These are phyloP conservation scores for Penicillium sp. DNA, from an alignment of 2,329 filamentous ascomycete species.

Conservation along the genomic window DNA sequence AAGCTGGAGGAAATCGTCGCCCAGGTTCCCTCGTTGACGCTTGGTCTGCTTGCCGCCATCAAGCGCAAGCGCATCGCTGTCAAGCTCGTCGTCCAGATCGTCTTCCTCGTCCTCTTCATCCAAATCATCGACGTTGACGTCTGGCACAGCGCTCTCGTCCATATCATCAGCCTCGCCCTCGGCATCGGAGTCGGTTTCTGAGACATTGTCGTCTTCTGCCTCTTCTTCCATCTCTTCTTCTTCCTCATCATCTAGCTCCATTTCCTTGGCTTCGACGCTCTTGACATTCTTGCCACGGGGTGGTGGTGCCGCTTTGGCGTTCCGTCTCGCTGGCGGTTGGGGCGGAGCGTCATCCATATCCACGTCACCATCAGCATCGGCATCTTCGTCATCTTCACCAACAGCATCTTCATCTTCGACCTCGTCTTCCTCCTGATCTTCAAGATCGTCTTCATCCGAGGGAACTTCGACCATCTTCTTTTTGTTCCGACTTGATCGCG, in stretches of 20 bases:
- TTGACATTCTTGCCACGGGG: constrained; percentile 36
- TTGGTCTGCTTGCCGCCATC: constrained; percentile 64
- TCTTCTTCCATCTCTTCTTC: constrained; percentile 45
- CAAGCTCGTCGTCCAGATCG: constrained; percentile 41
- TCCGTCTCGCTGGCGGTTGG: constrained; percentile 35
- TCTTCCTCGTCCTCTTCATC: constrained; percentile 41
- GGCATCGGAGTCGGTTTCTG: constrained; percentile 44
- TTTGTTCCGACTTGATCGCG: constrained; percentile 43
- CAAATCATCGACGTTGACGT: constrained; percentile 36
- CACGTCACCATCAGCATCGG: constrained; percentile 32
- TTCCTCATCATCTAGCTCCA: constrained; percentile 38
- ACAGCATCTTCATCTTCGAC: constrained; percentile 37
- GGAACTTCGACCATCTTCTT: constrained; percentile 44
- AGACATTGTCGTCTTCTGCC: constrained; percentile 48
- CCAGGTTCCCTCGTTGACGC: constrained; percentile 59
- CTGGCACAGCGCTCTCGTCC: constrained; percentile 43
- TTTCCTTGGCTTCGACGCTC: constrained; percentile 46
- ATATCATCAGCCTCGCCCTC: constrained; percentile 48
- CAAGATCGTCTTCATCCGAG: constrained; percentile 46
- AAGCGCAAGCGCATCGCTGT: constrained; percentile 42
- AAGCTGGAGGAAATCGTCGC: constrained; percentile 48
- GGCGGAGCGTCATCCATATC: constrained; percentile 46
- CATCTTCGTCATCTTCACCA: constrained; percentile 40
- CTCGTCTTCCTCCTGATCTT: constrained; percentile 42
- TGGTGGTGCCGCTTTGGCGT: constrained; percentile 35